Base-by-base conservation (phyloP, 371 early-diverging fungal species). In the Mortierella sp. region DNA sequence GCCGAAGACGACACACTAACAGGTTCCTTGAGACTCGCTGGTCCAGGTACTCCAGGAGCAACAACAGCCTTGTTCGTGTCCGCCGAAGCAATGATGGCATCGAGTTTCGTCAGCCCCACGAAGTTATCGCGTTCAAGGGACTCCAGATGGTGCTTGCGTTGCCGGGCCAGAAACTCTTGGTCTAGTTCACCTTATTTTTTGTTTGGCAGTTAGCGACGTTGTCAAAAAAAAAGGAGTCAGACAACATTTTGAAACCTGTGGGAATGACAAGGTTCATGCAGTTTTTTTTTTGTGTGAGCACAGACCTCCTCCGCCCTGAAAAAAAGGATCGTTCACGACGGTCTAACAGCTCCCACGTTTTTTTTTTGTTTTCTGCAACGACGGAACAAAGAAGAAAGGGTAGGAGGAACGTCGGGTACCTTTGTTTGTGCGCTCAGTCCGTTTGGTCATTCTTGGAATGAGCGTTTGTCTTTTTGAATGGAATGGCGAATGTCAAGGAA, bases 61-160 rank as follows among this genome's bases (percentile, higher is more conserved):
- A 40, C 41, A 8, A 64, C 19, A 6, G 74, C 74, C 26, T 64
- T n/a, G n/a, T n/a, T 64, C 26, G 84, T 85, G 14, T 88, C 74
- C 3, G 88, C 88, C 45, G 86, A 83, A 50, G 75, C 87, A 34
- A 90, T 86, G 11, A 90, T 70, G 22, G 86, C 89, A 67, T 90
- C 91, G 0, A 87, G 85, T 67, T 90, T 89, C 63, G 87, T 85
- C 40, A 89, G 61, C 6, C 87, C 87, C 48, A 86, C 82, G 52
- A 89, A 89, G 78, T 92, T 91, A 71, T 91, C 91, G 65, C 86
- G 88, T 66, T 92, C 90, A 9, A 92, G 75, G 0, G 91, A 89
- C 40, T 91, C 91, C 1, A 92, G 78, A 43, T 89, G 91, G 29
- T 89, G 79, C 58, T 85, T 85, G 10, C 89, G 70, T 75, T 89